Evolutionary conservation across 345 rosid genomes (phyloP), one percentile per base, ranked within the genome.

Genomic region (Tarenaya hassleriana): DNA sequence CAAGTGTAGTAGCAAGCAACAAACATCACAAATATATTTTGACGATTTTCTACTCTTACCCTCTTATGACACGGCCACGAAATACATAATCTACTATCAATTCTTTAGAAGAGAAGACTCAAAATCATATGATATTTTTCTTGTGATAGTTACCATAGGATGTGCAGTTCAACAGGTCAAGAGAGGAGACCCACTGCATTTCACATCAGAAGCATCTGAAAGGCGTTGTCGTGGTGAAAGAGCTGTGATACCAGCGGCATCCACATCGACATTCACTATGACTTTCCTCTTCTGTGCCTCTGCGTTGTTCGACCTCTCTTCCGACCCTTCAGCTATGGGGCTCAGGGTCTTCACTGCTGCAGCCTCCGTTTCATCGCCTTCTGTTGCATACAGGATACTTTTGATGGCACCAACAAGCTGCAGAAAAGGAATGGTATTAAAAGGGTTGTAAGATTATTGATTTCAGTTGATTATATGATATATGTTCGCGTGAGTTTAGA

Each of bases 151-250:
- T n/a, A n/a, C n/a, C n/a, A n/a, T n/a, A n/a, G n/a, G n/a, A n/a
- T n/a, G n/a, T n/a, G n/a, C n/a, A n/a, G n/a, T 10, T 88, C 78
- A 87, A 73, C 54, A 88, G 34, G 88, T 88, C 86, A 81, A 74
- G 39, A 94, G 91, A 62, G 95, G 86, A 63, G 97, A 88, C 64
- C 82, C 88, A 70, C 81, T 81, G 73, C 79, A 80, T 64, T 68
- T 88, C 59, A 94, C 99, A 80, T 94, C 95, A 19, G 95, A 70
- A 66, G 94, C 72, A 69, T 94, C 89, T 11, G 88, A 82, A 34
- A 85, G 78, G 61, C 94, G 83, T 71, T 80, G 94, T 69, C 89
- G 78, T 0, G 97, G 94, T 12, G 99, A 94, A 57, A 78, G 73
- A 37, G 77, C 69, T 19, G 78, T 55, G 39, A 78, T 72, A 47